Conservation (phyloP, 176 grass and related monocot species). For the Metroxylon sagu region DNA sequence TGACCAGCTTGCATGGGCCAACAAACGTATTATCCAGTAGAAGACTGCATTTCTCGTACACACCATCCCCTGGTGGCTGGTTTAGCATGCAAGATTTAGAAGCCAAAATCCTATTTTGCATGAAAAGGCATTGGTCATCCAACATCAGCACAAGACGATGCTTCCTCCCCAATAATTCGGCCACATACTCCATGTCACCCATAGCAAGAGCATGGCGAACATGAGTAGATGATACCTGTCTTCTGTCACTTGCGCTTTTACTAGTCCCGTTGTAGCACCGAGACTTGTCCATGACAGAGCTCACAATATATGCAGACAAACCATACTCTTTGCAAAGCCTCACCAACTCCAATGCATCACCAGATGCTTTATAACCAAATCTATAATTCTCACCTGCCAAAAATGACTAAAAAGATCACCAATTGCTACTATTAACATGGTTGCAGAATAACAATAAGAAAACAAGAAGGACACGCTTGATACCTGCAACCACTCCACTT, state of each 20-base stretch:
- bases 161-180: conserved; percentile 67
- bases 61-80: conserved; percentile 44
- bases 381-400: conserved; percentile 83
- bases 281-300: conserved; percentile 34
- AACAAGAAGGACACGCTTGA: conserved; percentile 18
- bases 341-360: conserved; percentile 53
- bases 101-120: conserved; percentile 23
- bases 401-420: conserved; percentile 23
- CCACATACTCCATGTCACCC: conserved; percentile 52
- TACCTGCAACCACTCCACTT: conserved; percentile 91
- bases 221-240: too few relatives aligned
- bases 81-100: conserved; percentile 65
- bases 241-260: too few relatives aligned
- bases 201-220: conserved; percentile 60
- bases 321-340: conserved; percentile 42
- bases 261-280: too few relatives aligned
- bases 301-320: conserved; percentile 38
- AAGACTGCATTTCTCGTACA: conserved; percentile 48
- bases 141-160: conserved; percentile 64
- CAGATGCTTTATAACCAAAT: conserved; percentile 98
- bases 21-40: conserved; percentile 24
- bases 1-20: conserved; percentile 44
- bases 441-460: conserved; percentile 2
- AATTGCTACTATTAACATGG: neutral
- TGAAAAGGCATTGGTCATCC: conserved; percentile 25